Percentiles rank a stretch among this genome's conserved stretches.
phyloP scores from a whole-genome alignment of 306 rosid species.

The Castanospermum australe region DNA sequence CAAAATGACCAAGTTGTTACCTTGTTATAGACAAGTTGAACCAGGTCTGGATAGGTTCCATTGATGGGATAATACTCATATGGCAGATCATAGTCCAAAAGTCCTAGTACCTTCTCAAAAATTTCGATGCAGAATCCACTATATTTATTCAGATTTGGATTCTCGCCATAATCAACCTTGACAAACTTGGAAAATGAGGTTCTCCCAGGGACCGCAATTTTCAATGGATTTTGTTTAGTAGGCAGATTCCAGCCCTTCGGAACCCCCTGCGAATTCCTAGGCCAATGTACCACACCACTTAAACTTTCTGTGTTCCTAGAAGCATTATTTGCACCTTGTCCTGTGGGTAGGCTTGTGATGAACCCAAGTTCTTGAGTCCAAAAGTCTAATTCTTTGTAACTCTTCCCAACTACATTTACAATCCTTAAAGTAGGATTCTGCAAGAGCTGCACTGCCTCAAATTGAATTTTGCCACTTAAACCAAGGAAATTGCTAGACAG shows the following conservation, averaged over 20 bases:
- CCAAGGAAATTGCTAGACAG: constrained; percentile 45
- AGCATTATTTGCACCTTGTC: constrained; percentile 4
- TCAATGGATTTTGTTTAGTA: constrained; percentile 41
- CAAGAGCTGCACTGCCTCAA: constrained; percentile 40
- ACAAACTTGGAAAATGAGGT: constrained; percentile 61
- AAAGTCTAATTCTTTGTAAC: constrained; percentile 49
- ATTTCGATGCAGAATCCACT: constrained; percentile 62
- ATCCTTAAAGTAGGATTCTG: constrained; percentile 41
- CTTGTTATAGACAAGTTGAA: constrained; percentile 55
- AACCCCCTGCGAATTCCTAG: constrained; percentile 39
- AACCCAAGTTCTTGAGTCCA: constrained; percentile 54
- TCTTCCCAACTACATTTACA: constrained; percentile 48
- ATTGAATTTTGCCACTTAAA: constrained; percentile 58
- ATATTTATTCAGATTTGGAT: constrained; percentile 3
- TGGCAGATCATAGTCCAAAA: constrained; percentile 51
- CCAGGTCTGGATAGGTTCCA: constrained; percentile 45
- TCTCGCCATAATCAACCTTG: constrained; percentile 36
- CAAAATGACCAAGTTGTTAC: constrained; percentile 28
- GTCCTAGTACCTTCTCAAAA: constrained; percentile 23
- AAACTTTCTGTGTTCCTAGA: constrained; percentile 22
- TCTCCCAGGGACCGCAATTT: constrained; percentile 66
- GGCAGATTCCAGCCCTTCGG: constrained; percentile 79
- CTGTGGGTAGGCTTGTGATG: background rate
- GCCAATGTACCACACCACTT: constrained; percentile 56
- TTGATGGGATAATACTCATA: constrained; percentile 32